Conservation (phyloP, 371 early-diverging fungal species). For the Zopfochytrium polystomum region DNA sequence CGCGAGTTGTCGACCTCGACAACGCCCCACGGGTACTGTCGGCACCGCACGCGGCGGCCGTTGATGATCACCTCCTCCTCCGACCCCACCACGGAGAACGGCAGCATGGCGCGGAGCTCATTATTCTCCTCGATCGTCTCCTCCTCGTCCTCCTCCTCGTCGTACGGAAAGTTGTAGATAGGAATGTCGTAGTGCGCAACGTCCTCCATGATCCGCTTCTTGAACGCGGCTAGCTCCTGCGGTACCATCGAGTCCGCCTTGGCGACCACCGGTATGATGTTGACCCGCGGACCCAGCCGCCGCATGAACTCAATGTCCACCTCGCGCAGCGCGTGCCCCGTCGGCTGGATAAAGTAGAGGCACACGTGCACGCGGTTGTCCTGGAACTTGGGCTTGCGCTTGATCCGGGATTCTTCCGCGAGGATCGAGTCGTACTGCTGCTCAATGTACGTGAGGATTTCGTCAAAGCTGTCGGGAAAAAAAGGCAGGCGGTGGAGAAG, state of each 20-base stretch:
- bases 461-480: constrained; percentile 55
- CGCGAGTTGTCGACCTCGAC: constrained; percentile 90
- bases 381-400: constrained; percentile 92
- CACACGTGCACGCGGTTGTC: constrained; percentile 97
- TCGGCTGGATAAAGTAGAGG: constrained; percentile 95
- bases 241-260: constrained; percentile 56
- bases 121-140: constrained; percentile 95
- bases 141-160: constrained; percentile 73
- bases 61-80: constrained; percentile 68
- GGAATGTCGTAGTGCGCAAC: constrained; percentile 88
- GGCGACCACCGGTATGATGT: constrained; percentile 89
- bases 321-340: constrained; percentile 91
- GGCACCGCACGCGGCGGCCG: constrained; percentile 75
- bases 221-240: constrained; percentile 51
- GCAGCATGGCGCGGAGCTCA: constrained; percentile 79
- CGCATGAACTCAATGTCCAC: constrained; percentile 97
- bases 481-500: no score
- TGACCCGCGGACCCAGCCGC: constrained; percentile 84
- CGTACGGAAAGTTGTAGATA: constrained; percentile 69
- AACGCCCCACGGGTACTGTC: constrained; percentile 97
- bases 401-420: constrained; percentile 76
- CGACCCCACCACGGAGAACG: constrained; percentile 92
- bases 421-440: constrained; percentile 84
- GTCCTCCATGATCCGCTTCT: constrained; percentile 77
- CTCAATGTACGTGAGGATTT: constrained; percentile 88